A percentile compares a stretch with the other conserved stretches of the same genome.
These are phyloP conservation scores for Pezicula radicicola DNA, from an alignment of 2,329 filamentous ascomycete genomes.

Conservation along the genomic window DNA sequence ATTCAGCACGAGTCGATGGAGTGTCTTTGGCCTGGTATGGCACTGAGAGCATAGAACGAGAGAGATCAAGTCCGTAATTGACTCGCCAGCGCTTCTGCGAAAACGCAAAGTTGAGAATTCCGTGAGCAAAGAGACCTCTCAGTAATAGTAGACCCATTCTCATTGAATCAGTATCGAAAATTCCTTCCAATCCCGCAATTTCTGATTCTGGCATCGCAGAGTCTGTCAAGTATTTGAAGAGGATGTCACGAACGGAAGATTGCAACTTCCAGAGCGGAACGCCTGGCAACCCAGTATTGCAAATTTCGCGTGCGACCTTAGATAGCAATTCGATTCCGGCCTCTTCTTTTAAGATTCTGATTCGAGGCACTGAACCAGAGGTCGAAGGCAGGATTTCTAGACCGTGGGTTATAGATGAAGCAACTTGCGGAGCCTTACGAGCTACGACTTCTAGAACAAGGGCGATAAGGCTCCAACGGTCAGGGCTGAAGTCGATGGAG, in stretches of 20 bases:
- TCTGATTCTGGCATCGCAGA: not conserved
- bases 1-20: constrained; percentile 54
- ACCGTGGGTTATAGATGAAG: constrained; percentile 29
- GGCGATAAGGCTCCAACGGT: constrained; percentile 56
- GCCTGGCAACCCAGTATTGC: constrained; percentile 37
- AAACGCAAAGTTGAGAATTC: constrained; percentile 52
- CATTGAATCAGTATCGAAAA: not conserved
- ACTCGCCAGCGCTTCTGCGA: constrained; percentile 61
- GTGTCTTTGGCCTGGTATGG: constrained; percentile 59
- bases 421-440: constrained; percentile 25
- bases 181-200: too few species aligned
- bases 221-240: constrained; percentile 5
- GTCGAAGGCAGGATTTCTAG: constrained; percentile 37
- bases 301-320: constrained; percentile 37
- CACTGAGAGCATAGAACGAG: constrained; percentile 49
- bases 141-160: constrained; percentile 41
- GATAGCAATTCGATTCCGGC: constrained; percentile 29
- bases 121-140: constrained; percentile 52
- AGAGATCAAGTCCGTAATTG: constrained; percentile 54
- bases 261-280: constrained; percentile 31
- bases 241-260: not conserved
- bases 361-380: constrained; percentile 41
- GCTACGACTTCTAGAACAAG: constrained; percentile 44
- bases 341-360: constrained; percentile 41
- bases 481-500: constrained; percentile 47